Evolutionary conservation across 75 land plant species (phyloP).

Genomic region (Pinus albicaulis): DNA sequence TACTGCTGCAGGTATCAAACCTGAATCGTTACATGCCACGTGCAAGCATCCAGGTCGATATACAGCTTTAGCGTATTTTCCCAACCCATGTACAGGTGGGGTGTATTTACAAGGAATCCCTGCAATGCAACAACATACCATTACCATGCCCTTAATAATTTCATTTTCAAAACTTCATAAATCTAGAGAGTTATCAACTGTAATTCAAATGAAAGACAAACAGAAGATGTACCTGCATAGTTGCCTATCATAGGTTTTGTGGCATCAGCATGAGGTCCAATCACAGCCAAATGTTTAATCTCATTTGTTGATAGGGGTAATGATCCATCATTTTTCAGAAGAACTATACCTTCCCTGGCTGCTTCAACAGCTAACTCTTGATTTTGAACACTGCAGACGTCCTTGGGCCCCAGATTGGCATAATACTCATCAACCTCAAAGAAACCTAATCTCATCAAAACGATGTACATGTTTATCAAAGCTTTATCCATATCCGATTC

Average conservation of each 20-base stretch:
- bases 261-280: constrained; percentile 57
- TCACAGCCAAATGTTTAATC: constrained; percentile 24
- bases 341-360: constrained; percentile 55
- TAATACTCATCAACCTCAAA: constrained; percentile 32
- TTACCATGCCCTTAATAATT: too few species aligned
- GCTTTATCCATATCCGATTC: constrained; percentile 22
- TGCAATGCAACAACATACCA: not conserved
- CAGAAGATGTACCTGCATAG: constrained; percentile 36
- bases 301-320: not conserved
- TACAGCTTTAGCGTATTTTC: not conserved
- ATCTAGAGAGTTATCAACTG: too few species aligned
- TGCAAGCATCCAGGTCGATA: constrained; percentile 3
- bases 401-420: constrained; percentile 18
- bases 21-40: constrained; percentile 17
- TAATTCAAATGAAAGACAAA: not conserved
- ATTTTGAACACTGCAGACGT: constrained; percentile 33
- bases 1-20: constrained; percentile 15
- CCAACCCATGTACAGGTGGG: constrained; percentile 27
- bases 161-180: too few species aligned
- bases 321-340: constrained; percentile 25
- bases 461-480: constrained; percentile 12
- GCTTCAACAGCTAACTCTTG: constrained; percentile 44
- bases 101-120: constrained; percentile 40
- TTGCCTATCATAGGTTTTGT: constrained; percentile 41
- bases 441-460: constrained; percentile 43